Conservation (phyloP, 371 early-diverging fungal species). For the Mucor velutinosus region DNA sequence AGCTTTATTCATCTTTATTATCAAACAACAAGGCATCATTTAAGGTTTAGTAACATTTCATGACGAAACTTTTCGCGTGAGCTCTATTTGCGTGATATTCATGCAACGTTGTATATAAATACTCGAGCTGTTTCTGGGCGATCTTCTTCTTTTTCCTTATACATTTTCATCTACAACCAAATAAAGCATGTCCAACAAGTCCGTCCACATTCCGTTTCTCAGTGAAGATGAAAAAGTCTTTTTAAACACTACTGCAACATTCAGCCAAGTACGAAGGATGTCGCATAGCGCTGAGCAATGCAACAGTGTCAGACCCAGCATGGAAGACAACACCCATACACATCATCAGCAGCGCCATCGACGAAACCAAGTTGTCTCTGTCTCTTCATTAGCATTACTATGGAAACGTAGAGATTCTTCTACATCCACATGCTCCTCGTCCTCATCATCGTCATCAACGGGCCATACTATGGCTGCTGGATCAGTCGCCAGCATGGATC, state of each 20-base stretch:
- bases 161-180: background rate
- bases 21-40: too few relatives aligned
- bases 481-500: background rate
- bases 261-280: background rate
- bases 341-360: constrained; percentile 2
- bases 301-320: constrained; percentile 5
- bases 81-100: too few relatives aligned
- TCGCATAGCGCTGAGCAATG: background rate
- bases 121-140: too few relatives aligned
- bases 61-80: too few relatives aligned
- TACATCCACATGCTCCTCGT: constrained; percentile 3
- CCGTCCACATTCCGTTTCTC: background rate
- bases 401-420: constrained; percentile 28
- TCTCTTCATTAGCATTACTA: constrained; percentile 11
- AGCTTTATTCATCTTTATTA: too few relatives aligned
- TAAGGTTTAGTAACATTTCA: too few relatives aligned
- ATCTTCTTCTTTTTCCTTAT: background rate
- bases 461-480: background rate
- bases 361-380: constrained; percentile 13
- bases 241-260: background rate
- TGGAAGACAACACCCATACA: constrained; percentile 5
- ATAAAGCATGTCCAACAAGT: background rate
- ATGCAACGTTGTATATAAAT: too few relatives aligned
- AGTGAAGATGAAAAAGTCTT: background rate
- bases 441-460: background rate